Percentiles rank a stretch among this genome's conserved stretches.
These are phyloP conservation scores for bread wheat (Triticum aestivum) DNA, from an alignment of 176 grass and related monocot species.

Conservation along the genomic window IWGSC_CS_RefSeq_v2.1 NC_057797.1:207779770-207780269, in stretches of 20 bases:
- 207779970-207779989: constrained; percentile 16
- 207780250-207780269: too few relatives aligned
- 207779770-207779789: constrained; percentile 25
- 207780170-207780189: too few relatives aligned
- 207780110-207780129: neutral
- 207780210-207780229: too few relatives aligned
- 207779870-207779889: constrained; percentile 39
- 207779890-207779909: constrained; percentile 28
- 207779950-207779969: constrained; percentile 46
- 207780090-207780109: neutral
- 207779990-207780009: constrained; percentile 40
- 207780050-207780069: constrained; percentile 40
- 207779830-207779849: neutral
- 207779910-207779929: constrained; percentile 45
- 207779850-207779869: constrained; percentile 44
- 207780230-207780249: too few relatives aligned
- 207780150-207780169: too few relatives aligned
- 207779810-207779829: neutral
- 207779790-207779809: neutral
- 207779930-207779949: constrained; percentile 44
- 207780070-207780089: neutral
- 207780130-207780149: too few relatives aligned
- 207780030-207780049: constrained; percentile 46
- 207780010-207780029: constrained; percentile 55
- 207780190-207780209: too few relatives aligned